phyloP scores from a whole-genome alignment of 768 basidiomycete species.

The Lentinus tigrinus region DNA sequence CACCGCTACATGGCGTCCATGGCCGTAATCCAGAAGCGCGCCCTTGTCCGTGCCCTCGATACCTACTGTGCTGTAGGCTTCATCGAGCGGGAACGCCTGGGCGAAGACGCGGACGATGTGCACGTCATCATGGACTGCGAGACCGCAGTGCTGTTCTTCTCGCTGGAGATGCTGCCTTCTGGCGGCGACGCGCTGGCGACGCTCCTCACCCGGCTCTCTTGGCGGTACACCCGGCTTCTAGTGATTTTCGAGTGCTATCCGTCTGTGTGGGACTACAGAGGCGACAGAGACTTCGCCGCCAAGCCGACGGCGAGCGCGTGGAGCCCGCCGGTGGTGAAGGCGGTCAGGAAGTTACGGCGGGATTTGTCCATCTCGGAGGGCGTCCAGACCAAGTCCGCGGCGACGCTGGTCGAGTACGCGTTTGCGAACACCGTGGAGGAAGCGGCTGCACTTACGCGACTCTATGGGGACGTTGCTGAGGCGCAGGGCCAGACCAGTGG shows the following conservation, averaged over 20 bases:
- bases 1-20: slow-evolving; percentile 75
- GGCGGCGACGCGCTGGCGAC: slow-evolving; percentile 44
- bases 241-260: slow-evolving; percentile 62
- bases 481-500: slow-evolving; percentile 40
- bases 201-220: slow-evolving; percentile 55
- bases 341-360: slow-evolving; percentile 65
- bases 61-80: slow-evolving; percentile 51
- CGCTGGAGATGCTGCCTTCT: slow-evolving; percentile 48
- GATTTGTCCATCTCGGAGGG: slow-evolving; percentile 63
- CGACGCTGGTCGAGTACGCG: slow-evolving; percentile 48
- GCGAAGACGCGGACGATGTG: slow-evolving; percentile 36
- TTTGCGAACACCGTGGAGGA: slow-evolving; percentile 63
- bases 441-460: slow-evolving; percentile 53
- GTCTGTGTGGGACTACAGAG: slow-evolving; percentile 36
- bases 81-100: slow-evolving; percentile 61
- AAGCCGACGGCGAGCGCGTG: slow-evolving; percentile 31
- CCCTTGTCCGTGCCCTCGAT: slow-evolving; percentile 52
- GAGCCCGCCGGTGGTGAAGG: slow-evolving; percentile 66
- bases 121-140: slow-evolving; percentile 70
- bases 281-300: slow-evolving; percentile 12
- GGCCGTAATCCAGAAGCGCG: slow-evolving; percentile 65
- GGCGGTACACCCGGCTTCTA: slow-evolving; percentile 54
- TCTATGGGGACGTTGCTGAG: slow-evolving; percentile 60
- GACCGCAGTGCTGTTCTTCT: slow-evolving; percentile 51
- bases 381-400: slow-evolving; percentile 46